Conservation (phyloP, 139 green algal species). For the Zygnema circumcarinatum region DNA sequence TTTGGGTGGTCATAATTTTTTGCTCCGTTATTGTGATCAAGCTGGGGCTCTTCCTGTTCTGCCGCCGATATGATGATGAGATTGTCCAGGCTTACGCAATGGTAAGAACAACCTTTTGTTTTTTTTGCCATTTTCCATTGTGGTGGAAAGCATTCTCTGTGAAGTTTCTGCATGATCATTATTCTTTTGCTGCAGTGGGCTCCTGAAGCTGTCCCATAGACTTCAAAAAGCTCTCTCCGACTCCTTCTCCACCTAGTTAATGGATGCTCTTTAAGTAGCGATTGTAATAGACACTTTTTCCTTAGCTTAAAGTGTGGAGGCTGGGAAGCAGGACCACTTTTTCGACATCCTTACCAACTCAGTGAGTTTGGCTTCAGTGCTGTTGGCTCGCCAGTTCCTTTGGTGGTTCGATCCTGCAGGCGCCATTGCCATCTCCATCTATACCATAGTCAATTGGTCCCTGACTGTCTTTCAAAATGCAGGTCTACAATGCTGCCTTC, state of each 20-base stretch:
- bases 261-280: background rate
- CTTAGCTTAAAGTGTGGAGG: background rate
- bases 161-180: background rate
- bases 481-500: background rate
- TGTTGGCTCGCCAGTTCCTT: conserved; percentile 57
- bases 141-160: conserved; percentile 2
- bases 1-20: conserved; percentile 49
- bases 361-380: conserved; percentile 55
- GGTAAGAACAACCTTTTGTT: background rate
- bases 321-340: conserved; percentile 69
- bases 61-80: conserved; percentile 51
- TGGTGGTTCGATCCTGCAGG: conserved; percentile 64
- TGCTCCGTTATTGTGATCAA: conserved; percentile 63
- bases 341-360: conserved; percentile 71
- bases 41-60: conserved; percentile 62
- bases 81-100: conserved; percentile 66
- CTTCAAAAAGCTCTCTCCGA: background rate
- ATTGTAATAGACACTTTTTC: background rate
- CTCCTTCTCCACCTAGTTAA: background rate
- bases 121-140: no score
- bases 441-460: conserved; percentile 66
- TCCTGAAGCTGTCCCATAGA: no score
- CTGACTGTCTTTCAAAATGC: conserved; percentile 64
- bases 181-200: no score
- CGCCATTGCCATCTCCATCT: conserved; percentile 65